Evolutionary conservation across 257 asterid species (phyloP), one percentile per base, ranked within the genome.

Genomic region (Solanum bulbocastanum): DNA sequence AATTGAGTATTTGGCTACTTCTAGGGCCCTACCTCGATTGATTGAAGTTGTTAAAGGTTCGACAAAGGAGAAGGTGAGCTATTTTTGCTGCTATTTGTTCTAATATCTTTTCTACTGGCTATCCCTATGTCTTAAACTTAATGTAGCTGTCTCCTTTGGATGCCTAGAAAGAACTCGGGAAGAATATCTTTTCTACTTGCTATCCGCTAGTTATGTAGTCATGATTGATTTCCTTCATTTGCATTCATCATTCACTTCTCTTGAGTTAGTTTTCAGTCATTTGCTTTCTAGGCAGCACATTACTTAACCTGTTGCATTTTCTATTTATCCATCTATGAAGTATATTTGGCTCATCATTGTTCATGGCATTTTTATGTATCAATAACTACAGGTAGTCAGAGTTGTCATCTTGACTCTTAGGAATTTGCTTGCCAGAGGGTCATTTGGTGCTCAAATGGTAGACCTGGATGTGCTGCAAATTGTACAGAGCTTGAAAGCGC

Each of bases 31-130:
- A 88, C 95, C 95, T 49, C 93, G 91, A 72, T 89, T 96, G 90
- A 89, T 93, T 87, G 98, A 96, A 27, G 98, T 96, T 87, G 96
- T 95, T 62, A 96, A 94, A 92, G 96, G 98, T 85, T 94, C 99
- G 58, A 95, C 98, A 30, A 96, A 96, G 93, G 99, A 96, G 90
- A 96, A 96, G 90, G 99, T 95, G 90, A 71, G 44, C 40, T 74
- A 10, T 4, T 36, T 35, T 74, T 74, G 52, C 10, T 73, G 30
- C 46, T 0, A 10, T 35, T 73, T 71, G 5, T 73, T 73, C 27
- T 73, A 33, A 71, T 71, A 71, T 20, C 16, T 0, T 73, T 36
- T 73, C 82, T 73, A 73, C 46, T 73, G 11, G 44, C 44, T 33
- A 16, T 72, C 5, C 75, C 39, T 69, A 15, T 6, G 44, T 35